A percentile compares a stretch with the other conserved stretches of the same genome.
phyloP scores from a whole-genome alignment of 75 land plant species.

The Selaginella tamariscina region DNA sequence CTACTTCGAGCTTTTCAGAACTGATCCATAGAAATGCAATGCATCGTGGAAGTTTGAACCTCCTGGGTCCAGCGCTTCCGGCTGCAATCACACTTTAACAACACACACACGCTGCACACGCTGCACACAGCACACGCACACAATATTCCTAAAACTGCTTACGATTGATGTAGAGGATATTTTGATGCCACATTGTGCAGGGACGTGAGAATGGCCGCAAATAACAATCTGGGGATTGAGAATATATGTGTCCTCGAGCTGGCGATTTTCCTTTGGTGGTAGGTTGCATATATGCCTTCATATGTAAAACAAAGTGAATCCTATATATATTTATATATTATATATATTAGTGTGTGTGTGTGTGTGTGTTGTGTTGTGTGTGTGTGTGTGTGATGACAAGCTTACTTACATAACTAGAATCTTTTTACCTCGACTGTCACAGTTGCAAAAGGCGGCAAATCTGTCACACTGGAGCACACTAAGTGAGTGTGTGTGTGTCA shows the following conservation, averaged over 20 bases:
- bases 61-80: conserved; percentile 21
- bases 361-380: too few species aligned
- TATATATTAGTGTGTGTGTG: neutral
- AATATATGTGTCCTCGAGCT: neutral
- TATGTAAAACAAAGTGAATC: neutral
- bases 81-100: conserved; percentile 11
- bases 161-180: conserved; percentile 21
- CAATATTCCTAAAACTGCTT: conserved; percentile 2
- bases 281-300: conserved; percentile 23
- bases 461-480: conserved; percentile 5
- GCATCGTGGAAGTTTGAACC: conserved; percentile 25
- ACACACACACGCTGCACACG: neutral
- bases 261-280: conserved; percentile 18
- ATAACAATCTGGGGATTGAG: conserved; percentile 12
- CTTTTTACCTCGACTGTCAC: conserved; percentile 1
- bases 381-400: neutral
- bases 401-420: conserved; percentile 11
- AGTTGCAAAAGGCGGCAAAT: conserved; percentile 8
- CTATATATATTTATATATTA: neutral
- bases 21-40: conserved; percentile 18
- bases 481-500: too few species aligned
- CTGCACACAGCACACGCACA: neutral
- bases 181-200: conserved; percentile 16
- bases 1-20: too few species aligned
- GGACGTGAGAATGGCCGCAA: conserved; percentile 23